Evolutionary conservation across 2,329 filamentous ascomycete species (phyloP), one percentile per base, ranked within the genome.

Genomic region (Ceratocystis eucalypticola): DNA sequence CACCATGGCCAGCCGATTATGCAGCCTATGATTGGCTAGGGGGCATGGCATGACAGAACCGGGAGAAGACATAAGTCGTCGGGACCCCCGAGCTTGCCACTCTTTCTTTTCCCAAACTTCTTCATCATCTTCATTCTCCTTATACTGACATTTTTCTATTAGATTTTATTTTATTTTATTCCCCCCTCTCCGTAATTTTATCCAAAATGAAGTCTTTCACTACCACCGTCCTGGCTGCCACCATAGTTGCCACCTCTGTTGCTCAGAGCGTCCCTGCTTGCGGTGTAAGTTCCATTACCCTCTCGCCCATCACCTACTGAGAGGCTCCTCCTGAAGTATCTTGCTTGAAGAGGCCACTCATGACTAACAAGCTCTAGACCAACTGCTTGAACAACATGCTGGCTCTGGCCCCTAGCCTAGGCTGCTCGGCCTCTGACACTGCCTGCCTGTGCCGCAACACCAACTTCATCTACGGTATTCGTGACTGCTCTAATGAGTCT

Each of bases 131-230:
- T 62, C 7, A 25, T 41, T 12, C 25, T 57, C 20, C 3, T 28
- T 12, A n/a, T 48, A 22, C 46, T 17, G 20, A 25, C 12, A 3
- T 28, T 37, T 57, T 25, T 46, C 45, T n/a, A 46, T 20, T 33
- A 12, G 41, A 45, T 48, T 50, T 45, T 33, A 46, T 6, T 33
- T 61, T 59, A 17, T 50, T 53, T n/a, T 37, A 53, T 37, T 50
- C 45, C 20, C 15, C 15, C 15, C 55, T 8, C 17, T 50, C 44
- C 25, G n/a, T 53, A 67, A 70, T 59, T 57, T 30, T 65, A 69
- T 65, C 72, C 76, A 81, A 77, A 70, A 83, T 83, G 81, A 83
- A 82, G 79, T 75, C 76, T 66, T 78, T 70, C 70, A 81, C 70
- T 71, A 79, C 69, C 70, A 79, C 71, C 75, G 76, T 76, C 69